Evolutionary conservation across 495 filamentous ascomycete genomes (phyloP).

Genomic region (Pseudoneurospora amorphoporcata): DNA sequence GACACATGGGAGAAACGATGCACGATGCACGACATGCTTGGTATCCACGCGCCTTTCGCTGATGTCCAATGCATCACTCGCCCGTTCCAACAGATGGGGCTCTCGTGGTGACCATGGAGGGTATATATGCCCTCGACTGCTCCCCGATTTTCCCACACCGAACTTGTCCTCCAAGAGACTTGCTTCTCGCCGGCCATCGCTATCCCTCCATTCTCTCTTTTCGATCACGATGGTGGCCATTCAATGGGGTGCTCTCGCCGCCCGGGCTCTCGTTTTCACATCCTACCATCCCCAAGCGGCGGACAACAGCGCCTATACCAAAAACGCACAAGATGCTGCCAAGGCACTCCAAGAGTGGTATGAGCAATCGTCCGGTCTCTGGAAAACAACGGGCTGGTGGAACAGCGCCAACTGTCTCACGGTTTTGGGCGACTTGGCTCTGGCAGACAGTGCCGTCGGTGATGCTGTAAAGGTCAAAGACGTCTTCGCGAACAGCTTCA

Average conservation of each 20-base stretch:
- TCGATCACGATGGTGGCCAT: constrained; percentile 18
- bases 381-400: constrained; percentile 65
- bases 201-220: not conserved
- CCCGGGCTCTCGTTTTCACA: constrained; percentile 27
- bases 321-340: constrained; percentile 36
- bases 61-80: not conserved
- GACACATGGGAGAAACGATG: not conserved
- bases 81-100: not conserved
- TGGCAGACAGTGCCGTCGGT: constrained; percentile 20
- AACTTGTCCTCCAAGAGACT: not conserved
- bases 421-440: constrained; percentile 50
- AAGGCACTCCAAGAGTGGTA: constrained; percentile 54
- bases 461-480: constrained; percentile 21
- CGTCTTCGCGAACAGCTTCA: constrained; percentile 34
- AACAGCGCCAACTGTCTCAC: constrained; percentile 63
- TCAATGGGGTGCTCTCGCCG: constrained; percentile 25
- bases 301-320: constrained; percentile 12
- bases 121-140: not conserved
- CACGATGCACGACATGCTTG: not conserved
- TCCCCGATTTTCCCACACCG: not conserved
- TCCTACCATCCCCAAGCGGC: constrained; percentile 18
- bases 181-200: not conserved
- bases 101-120: not conserved
- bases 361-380: constrained; percentile 48
- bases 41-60: not conserved